Evolutionary conservation across 176 grass and related monocot species (phyloP).

Genomic region (Eleusine indica): DNA sequence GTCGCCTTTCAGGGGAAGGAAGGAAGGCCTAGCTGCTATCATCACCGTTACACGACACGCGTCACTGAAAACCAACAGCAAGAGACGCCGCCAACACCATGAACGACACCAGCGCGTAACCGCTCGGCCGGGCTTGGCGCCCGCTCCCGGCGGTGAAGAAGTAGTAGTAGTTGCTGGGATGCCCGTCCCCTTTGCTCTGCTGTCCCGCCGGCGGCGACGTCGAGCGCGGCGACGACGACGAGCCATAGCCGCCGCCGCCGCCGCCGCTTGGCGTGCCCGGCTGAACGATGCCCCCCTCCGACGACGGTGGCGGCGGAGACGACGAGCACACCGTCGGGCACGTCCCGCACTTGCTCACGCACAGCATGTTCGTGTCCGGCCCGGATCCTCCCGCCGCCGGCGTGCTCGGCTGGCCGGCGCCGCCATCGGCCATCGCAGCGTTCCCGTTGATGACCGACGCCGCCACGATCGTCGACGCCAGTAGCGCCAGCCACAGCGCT

Average conservation of each 20-base stretch:
- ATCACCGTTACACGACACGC: background rate
- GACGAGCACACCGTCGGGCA: constrained; percentile 65
- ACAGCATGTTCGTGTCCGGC: constrained; percentile 58
- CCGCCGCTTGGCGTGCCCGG: background rate
- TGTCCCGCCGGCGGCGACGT: background rate
- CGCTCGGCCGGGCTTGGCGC: constrained; percentile 12
- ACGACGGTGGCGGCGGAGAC: constrained; percentile 23
- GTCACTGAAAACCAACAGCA: constrained; percentile 14
- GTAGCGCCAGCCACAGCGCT: background rate
- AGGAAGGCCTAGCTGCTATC: background rate
- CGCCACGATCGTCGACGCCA: background rate
- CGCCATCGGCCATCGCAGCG: background rate
- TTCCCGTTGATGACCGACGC: background rate
- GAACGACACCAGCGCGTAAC: constrained; percentile 3
- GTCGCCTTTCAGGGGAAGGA: background rate
- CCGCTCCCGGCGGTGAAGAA: constrained; percentile 49
- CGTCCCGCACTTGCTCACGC: constrained; percentile 75
- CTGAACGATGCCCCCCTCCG: background rate
- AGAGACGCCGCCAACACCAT: background rate
- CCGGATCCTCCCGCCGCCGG: background rate
- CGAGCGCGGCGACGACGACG: constrained; percentile 8
- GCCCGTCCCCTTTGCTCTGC: constrained; percentile 30
- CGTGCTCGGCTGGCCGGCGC: background rate
- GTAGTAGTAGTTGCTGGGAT: constrained; percentile 54
- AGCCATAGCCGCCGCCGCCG: background rate